These are phyloP conservation scores for Lodderomyces margitis DNA, from an alignment of 1,139 yeast genomes.

Conservation along the genomic window DNA sequence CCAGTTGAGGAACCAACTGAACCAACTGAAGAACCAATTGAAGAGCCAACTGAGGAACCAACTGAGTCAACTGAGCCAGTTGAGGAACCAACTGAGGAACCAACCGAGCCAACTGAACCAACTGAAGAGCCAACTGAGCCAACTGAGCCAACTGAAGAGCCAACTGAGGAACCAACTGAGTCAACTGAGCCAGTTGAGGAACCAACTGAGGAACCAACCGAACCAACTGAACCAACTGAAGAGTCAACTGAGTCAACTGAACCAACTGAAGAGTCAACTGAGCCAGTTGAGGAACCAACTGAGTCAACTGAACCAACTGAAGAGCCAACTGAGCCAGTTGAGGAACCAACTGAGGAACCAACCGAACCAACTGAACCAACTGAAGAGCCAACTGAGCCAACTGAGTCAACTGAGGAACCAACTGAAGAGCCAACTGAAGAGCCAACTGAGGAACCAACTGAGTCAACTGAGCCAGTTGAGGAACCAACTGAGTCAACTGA, in stretches of 20 bases:
- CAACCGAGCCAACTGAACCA: conserved; percentile 1
- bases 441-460: conserved; percentile 5
- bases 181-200: conserved; percentile 2
- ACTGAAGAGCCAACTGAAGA: background rate
- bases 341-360: conserved; percentile 2
- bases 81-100: background rate
- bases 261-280: conserved; percentile 24
- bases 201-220: conserved; percentile 6
- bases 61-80: conserved; percentile 2
- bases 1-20: conserved; percentile 24
- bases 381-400: conserved; percentile 1
- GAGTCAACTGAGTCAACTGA: background rate
- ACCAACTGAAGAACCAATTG: conserved; percentile 3
- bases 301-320: conserved; percentile 1
- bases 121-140: background rate
- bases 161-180: conserved; percentile 4
- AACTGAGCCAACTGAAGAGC: background rate
- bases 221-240: conserved; percentile 4
- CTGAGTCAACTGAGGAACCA: background rate
- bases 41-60: background rate
- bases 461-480: conserved; percentile 3
- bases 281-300: conserved; percentile 10
- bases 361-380: background rate
- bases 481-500: conserved; percentile 3
- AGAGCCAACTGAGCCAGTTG: background rate